A percentile compares a stretch with the other conserved stretches of the same genome.
phyloP scores from a whole-genome alignment of 257 asterid species.

The Gentiana macrophylla region DNA sequence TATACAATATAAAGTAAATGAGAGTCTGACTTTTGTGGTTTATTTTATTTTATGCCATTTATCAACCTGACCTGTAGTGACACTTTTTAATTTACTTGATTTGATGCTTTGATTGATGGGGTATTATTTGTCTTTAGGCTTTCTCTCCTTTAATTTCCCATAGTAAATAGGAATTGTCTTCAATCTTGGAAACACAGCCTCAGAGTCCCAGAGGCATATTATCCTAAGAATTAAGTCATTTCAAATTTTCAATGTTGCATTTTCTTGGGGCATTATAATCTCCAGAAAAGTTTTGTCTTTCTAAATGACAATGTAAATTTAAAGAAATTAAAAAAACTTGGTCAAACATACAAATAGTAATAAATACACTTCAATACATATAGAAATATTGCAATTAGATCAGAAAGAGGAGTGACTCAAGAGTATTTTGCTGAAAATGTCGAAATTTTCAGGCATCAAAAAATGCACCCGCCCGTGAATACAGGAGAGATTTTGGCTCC shows the following conservation, averaged over 20 bases:
- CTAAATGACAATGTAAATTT: too few relatives aligned
- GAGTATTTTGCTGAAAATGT: background rate
- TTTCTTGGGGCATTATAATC: background rate
- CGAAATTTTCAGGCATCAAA: conserved; percentile 31
- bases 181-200: conserved; percentile 40
- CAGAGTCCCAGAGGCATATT: background rate
- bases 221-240: conserved; percentile 51
- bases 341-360: too few relatives aligned
- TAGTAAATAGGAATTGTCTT: conserved; percentile 30
- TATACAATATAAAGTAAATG: background rate
- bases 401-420: background rate
- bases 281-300: too few relatives aligned
- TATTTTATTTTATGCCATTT: background rate
- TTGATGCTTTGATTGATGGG: conserved; percentile 30
- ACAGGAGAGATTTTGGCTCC: conserved; percentile 50
- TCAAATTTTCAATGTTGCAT: conserved; percentile 29
- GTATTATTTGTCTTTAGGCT: background rate
- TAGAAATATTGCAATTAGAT: background rate
- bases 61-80: too few relatives aligned
- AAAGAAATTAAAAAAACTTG: background rate
- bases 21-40: conserved; percentile 3
- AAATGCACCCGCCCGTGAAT: conserved; percentile 25
- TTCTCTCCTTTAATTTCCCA: conserved; percentile 1
- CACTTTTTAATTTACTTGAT: conserved; percentile 15
- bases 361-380: background rate